phyloP scores from a whole-genome alignment of 1,139 yeast species.

The Taiozyma sp. region DNA sequence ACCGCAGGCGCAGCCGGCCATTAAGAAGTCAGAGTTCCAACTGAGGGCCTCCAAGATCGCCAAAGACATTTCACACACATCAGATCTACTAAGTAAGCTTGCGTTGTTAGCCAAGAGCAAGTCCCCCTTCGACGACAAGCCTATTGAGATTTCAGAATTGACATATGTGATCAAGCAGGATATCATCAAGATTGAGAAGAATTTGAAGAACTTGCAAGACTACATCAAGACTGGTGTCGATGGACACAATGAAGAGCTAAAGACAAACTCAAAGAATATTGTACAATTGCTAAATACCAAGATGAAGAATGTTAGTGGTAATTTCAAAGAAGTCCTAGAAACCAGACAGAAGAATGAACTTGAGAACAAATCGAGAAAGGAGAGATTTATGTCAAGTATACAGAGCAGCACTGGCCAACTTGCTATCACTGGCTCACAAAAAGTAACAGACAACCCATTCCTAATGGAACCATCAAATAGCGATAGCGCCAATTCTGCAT shows the following conservation, averaged over 20 bases:
- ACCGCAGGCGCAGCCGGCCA: slow-evolving; percentile 24
- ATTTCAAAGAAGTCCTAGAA: slow-evolving; percentile 84
- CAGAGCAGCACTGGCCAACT: slow-evolving; percentile 21
- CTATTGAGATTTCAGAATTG: slow-evolving; percentile 88
- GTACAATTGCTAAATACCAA: slow-evolving; percentile 82
- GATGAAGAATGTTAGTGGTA: slow-evolving; percentile 89
- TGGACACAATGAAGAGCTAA: slow-evolving; percentile 28
- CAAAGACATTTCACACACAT: slow-evolving; percentile 84
- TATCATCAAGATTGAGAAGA: slow-evolving; percentile 79
- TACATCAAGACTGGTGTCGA: slow-evolving; percentile 43
- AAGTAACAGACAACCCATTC: slow-evolving; percentile 36
- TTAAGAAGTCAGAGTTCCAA: slow-evolving; percentile 65
- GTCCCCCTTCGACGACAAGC: slow-evolving; percentile 93
- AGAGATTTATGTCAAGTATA: slow-evolving; percentile 65
- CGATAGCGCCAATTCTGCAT: slow-evolving; percentile 7
- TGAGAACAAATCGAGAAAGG: slow-evolving; percentile 77
- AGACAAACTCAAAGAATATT: slow-evolving; percentile 76
- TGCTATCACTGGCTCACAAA: slow-evolving; percentile 7
- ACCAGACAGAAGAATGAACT: slow-evolving; percentile 83
- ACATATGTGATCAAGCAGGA: slow-evolving; percentile 93
- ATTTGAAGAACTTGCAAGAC: slow-evolving; percentile 60
- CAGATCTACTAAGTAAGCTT: slow-evolving; percentile 73
- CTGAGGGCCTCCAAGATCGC: slow-evolving; percentile 81
- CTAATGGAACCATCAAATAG: slow-evolving; percentile 21
- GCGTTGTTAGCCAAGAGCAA: slow-evolving; percentile 85